Conservation (phyloP, 345 rosid species). For the Populus deltoides region DNA sequence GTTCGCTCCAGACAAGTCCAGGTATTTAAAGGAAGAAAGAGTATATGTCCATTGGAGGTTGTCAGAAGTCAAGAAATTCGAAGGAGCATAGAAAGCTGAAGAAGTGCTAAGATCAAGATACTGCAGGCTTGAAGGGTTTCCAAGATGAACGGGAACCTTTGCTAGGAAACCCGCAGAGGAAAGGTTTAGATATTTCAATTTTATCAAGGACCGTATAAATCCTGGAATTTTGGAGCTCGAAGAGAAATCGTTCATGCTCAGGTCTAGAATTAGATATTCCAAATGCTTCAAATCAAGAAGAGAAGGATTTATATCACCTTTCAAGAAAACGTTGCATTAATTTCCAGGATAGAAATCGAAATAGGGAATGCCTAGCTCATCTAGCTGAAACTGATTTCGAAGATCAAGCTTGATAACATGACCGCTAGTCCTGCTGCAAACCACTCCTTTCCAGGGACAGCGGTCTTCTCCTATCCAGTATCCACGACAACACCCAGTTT, state of each 20-base stretch:
- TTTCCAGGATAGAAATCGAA: too few relatives aligned
- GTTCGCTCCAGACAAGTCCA: background rate
- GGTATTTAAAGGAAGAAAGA: too few relatives aligned
- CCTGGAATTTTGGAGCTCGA: slow-evolving; percentile 24
- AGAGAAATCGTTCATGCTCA: slow-evolving; percentile 34
- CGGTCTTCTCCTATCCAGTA: slow-evolving; percentile 23
- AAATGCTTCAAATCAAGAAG: slow-evolving; percentile 17
- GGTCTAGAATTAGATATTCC: slow-evolving; percentile 27
- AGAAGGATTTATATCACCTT: slow-evolving; percentile 28
- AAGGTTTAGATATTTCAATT: slow-evolving; percentile 34
- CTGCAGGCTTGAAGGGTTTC: slow-evolving; percentile 27
- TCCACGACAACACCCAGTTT: slow-evolving; percentile 6
- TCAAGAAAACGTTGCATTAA: background rate
- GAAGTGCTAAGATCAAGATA: slow-evolving; percentile 16
- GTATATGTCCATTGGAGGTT: too few relatives aligned
- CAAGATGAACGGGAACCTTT: slow-evolving; percentile 30
- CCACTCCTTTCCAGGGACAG: slow-evolving; percentile 33
- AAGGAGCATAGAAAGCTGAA: background rate
- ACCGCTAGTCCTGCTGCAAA: slow-evolving; percentile 12
- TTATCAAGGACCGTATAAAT: slow-evolving; percentile 21
- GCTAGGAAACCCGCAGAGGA: slow-evolving; percentile 27
- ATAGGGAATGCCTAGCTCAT: background rate
- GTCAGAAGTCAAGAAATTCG: background rate
- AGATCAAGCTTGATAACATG: slow-evolving; percentile 25
- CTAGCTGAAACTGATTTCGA: background rate